phyloP scores from a whole-genome alignment of 2,329 filamentous ascomycete species.

The Apiospora saccharicola region DNA sequence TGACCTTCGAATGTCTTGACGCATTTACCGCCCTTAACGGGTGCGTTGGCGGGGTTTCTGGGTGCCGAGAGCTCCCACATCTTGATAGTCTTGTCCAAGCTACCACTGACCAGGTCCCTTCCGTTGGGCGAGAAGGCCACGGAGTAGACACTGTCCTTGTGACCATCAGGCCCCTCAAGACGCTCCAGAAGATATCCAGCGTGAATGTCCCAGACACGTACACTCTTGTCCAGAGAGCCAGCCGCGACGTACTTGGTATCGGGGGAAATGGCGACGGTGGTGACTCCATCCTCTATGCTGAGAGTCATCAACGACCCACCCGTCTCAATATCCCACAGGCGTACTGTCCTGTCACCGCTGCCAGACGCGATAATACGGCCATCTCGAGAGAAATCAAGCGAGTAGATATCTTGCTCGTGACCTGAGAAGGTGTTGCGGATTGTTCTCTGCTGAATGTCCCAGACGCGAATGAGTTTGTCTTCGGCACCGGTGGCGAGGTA shows the following conservation, averaged over 20 bases:
- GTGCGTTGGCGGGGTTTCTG: conserved; percentile 70
- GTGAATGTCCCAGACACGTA: conserved; percentile 93
- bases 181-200: conserved; percentile 88
- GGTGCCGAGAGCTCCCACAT: conserved; percentile 93
- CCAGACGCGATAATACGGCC: conserved; percentile 95
- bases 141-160: conserved; percentile 96
- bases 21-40: conserved; percentile 87
- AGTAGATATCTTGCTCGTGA: conserved; percentile 98
- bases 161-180: conserved; percentile 89
- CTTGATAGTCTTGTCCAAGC: conserved; percentile 97
- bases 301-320: conserved; percentile 84
- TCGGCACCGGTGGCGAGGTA: conserved; percentile 96
- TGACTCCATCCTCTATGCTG: conserved; percentile 95
- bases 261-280: conserved; percentile 95
- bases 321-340: conserved; percentile 93
- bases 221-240: conserved; percentile 95
- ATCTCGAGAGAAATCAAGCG: conserved; percentile 91
- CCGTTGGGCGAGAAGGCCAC: conserved; percentile 96
- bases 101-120: conserved; percentile 91
- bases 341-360: conserved; percentile 91
- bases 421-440: conserved; percentile 96
- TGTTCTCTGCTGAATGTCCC: conserved; percentile 85
- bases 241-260: conserved; percentile 94
- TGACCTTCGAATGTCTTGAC: conserved; percentile 98
- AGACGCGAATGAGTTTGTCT: conserved; percentile 96